These are phyloP conservation scores for Trichoderma sp. DNA, from an alignment of 2,329 filamentous ascomycete genomes.

Conservation along the genomic window DNA sequence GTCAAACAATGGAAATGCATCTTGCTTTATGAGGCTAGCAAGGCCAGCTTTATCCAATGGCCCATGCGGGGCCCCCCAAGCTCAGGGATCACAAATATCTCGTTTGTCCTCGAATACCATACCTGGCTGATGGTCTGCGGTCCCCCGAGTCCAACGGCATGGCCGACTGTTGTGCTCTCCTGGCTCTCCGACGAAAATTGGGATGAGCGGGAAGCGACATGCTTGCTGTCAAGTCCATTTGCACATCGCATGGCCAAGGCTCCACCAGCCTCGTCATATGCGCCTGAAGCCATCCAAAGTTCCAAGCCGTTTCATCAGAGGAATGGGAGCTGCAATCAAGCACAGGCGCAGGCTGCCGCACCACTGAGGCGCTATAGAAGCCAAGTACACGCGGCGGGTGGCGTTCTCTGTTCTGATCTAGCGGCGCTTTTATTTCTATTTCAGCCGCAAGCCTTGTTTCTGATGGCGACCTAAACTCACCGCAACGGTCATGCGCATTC, in stretches of 20 bases:
- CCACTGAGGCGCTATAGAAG: slow-evolving; percentile 8
- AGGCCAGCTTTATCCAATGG: neutral
- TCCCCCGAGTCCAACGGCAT: slow-evolving; percentile 16
- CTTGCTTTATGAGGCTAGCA: neutral
- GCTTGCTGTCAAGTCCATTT: neutral
- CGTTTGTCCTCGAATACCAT: slow-evolving; percentile 2
- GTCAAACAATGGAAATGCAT: neutral
- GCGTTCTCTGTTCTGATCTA: slow-evolving; percentile 1
- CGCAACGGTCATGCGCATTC: neutral
- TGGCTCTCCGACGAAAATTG: slow-evolving; percentile 17
- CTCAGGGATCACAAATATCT: slow-evolving; percentile 11
- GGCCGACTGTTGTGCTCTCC: slow-evolving; percentile 17
- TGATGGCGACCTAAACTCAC: slow-evolving; percentile 1
- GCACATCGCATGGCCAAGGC: slow-evolving; percentile 15
- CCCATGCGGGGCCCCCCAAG: neutral
- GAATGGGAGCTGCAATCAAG: slow-evolving; percentile 14
- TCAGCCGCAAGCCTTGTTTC: slow-evolving; percentile 22
- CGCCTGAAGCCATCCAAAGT: slow-evolving; percentile 10
- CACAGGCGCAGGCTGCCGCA: slow-evolving; percentile 19
- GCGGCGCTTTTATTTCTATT: neutral
- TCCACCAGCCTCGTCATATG: slow-evolving; percentile 25
- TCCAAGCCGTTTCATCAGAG: slow-evolving; percentile 5
- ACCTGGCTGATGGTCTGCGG: neutral
- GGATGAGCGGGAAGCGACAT: slow-evolving; percentile 22
- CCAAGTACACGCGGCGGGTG: neutral